A percentile compares a stretch with the other conserved stretches of the same genome.
These are phyloP conservation scores for Solanum medicagineum DNA, from an alignment of 257 asterid genomes.

Conservation along the genomic window DNA sequence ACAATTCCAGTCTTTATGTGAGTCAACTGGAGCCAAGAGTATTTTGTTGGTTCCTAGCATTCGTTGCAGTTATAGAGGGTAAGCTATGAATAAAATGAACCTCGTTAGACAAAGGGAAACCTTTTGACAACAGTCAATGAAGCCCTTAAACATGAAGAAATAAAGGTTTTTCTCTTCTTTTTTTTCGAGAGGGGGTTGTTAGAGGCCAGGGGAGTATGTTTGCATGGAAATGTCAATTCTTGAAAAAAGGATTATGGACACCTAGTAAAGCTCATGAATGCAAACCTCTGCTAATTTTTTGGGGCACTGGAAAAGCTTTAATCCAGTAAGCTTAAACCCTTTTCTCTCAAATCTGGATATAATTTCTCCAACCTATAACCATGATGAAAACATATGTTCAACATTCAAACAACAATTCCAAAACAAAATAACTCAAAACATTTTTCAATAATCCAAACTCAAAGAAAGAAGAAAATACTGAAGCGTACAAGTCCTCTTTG, in stretches of 20 bases:
- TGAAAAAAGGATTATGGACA: background rate
- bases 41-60: background rate
- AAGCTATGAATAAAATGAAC: background rate
- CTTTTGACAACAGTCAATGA: background rate
- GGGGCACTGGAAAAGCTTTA: slow-evolving; percentile 84
- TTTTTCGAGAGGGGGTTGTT: background rate
- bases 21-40: background rate
- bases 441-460: background rate
- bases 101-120: background rate
- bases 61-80: background rate
- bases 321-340: slow-evolving; percentile 77
- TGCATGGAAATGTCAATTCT: background rate
- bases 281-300: slow-evolving; percentile 73
- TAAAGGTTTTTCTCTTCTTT: background rate
- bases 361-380: slow-evolving; percentile 70
- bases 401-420: background rate
- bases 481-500: slow-evolving; percentile 85
- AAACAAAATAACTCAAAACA: background rate
- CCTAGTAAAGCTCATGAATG: background rate
- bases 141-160: background rate
- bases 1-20: background rate
- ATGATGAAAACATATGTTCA: background rate
- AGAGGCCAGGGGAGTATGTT: background rate
- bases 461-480: slow-evolving; percentile 4
- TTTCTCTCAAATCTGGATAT: slow-evolving; percentile 89